phyloP scores from a whole-genome alignment of 768 basidiomycete species.

The Naganishia onofrii region DNA sequence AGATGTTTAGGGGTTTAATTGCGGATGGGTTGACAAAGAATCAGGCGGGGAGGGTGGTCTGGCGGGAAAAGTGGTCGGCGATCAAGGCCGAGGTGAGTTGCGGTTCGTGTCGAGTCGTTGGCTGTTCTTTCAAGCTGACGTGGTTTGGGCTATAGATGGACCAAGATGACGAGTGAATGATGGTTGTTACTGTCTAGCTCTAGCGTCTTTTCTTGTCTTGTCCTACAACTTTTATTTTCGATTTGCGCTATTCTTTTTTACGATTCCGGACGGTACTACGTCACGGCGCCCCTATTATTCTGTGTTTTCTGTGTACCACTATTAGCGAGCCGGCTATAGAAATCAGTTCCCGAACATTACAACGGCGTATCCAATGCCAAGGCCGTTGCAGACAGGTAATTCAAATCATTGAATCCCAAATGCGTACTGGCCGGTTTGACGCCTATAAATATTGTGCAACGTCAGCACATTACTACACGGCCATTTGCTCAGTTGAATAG shows the following conservation, averaged over 20 bases:
- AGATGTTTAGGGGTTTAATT: constrained; percentile 9
- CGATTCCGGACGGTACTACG: too few species aligned
- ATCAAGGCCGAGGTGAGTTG: constrained; percentile 7
- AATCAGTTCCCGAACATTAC: background rate
- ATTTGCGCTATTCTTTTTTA: background rate
- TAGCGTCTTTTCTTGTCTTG: background rate
- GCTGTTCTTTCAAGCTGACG: too few species aligned
- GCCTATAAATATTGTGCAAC: background rate
- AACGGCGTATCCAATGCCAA: constrained; percentile 12
- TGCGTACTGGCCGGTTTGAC: background rate
- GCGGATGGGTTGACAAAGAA: constrained; percentile 12
- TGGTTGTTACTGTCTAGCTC: background rate
- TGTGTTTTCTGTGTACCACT: too few species aligned
- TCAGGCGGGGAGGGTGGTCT: constrained; percentile 9
- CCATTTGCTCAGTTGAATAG: background rate
- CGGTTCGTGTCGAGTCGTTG: too few species aligned
- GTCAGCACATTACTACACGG: background rate
- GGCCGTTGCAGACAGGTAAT: background rate
- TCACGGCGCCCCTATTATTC: too few species aligned
- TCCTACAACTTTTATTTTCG: background rate
- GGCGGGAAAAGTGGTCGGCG: constrained; percentile 16
- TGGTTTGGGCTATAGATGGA: background rate
- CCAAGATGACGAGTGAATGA: constrained; percentile 3
- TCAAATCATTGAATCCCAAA: constrained; percentile 10
- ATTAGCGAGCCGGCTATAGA: too few species aligned